Conservation (phyloP, 225 moss, liverwort and hornwort genomes). For the Anthoceros angustus region DNA sequence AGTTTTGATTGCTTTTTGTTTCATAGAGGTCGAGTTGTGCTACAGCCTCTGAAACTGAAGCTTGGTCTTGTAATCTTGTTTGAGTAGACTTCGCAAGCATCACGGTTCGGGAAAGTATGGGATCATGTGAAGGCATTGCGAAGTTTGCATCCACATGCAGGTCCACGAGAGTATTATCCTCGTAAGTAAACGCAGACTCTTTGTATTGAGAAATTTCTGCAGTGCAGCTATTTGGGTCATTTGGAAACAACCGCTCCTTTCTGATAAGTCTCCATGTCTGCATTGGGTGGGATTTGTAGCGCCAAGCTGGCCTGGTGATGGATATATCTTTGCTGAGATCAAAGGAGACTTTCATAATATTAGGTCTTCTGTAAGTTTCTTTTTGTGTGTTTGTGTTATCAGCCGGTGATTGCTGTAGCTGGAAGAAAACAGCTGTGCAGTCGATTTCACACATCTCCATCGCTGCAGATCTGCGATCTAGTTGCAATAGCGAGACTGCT, state of each 20-base stretch:
- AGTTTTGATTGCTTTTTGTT: too few relatives aligned
- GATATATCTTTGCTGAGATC: slow-evolving; percentile 38
- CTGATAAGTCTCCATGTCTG: slow-evolving; percentile 1
- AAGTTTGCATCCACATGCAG: slow-evolving; percentile 23
- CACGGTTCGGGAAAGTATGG: slow-evolving; percentile 22
- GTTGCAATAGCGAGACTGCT: slow-evolving; percentile 37
- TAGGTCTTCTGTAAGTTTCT: slow-evolving; percentile 26
- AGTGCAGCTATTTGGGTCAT: background rate
- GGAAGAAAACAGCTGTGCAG: background rate
- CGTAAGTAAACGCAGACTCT: slow-evolving; percentile 2
- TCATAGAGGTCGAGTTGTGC: too few relatives aligned
- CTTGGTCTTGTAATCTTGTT: background rate
- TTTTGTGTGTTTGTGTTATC: background rate
- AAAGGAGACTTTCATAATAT: slow-evolving; percentile 40
- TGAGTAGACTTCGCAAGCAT: slow-evolving; percentile 9
- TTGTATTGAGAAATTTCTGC: background rate
- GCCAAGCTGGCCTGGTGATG: slow-evolving; percentile 22
- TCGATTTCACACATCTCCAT: background rate
- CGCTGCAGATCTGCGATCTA: slow-evolving; percentile 29
- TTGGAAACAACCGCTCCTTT: background rate
- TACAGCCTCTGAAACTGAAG: too few relatives aligned
- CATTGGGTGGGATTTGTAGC: slow-evolving; percentile 24
- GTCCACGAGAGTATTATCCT: slow-evolving; percentile 12
- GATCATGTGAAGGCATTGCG: slow-evolving; percentile 16
- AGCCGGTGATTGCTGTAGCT: background rate